These are phyloP conservation scores for Aspergillus unguis DNA, from an alignment of 2,329 filamentous ascomycete species.

Conservation along the genomic window DNA sequence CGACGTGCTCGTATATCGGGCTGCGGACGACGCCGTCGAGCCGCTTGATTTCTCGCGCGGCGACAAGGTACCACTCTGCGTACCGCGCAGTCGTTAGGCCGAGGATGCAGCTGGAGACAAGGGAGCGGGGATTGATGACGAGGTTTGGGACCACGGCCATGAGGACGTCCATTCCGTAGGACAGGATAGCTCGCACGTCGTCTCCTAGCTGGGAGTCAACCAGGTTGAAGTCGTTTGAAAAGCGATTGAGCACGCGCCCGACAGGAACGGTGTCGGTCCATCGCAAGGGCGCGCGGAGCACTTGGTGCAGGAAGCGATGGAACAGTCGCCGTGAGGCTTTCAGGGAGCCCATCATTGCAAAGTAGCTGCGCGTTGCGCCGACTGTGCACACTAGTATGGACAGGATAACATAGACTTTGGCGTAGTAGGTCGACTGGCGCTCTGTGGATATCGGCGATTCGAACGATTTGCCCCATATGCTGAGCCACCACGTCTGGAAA, in stretches of 20 bases:
- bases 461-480: too few species aligned
- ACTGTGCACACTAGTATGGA: too few species aligned
- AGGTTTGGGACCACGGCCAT: constrained; percentile 42
- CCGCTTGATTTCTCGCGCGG: constrained; percentile 70
- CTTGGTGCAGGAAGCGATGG: constrained; percentile 27
- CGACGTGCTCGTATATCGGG: constrained; percentile 80
- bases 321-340: neutral
- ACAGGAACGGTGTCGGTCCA: constrained; percentile 76
- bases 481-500: too few species aligned
- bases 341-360: too few species aligned
- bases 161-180: constrained; percentile 57
- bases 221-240: constrained; percentile 47
- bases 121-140: constrained; percentile 37
- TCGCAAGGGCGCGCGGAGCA: constrained; percentile 66
- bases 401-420: too few species aligned
- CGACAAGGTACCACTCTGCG: constrained; percentile 49
- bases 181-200: constrained; percentile 64
- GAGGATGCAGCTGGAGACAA: constrained; percentile 60
- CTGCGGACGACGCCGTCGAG: constrained; percentile 69
- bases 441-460: too few species aligned
- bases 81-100: constrained; percentile 53
- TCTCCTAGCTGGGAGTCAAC: constrained; percentile 63
- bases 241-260: constrained; percentile 70
- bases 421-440: too few species aligned
- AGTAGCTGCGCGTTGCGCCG: too few species aligned